phyloP scores from a whole-genome alignment of 2,329 filamentous ascomycete genomes.

The Pseudogymnoascus sp. region DNA sequence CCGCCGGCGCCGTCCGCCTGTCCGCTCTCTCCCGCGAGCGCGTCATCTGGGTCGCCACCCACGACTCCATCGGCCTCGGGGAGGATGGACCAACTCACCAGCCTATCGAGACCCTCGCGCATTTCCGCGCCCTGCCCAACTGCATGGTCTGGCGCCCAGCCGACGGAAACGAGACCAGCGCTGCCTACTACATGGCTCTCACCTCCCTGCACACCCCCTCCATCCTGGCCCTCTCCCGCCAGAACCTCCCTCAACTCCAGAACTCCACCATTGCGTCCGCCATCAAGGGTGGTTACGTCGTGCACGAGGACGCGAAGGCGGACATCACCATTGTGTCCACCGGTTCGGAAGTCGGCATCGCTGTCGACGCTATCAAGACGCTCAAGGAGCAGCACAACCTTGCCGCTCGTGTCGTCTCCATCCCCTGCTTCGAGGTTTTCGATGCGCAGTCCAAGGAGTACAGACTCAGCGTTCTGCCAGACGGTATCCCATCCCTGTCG shows the following conservation, averaged over 20 bases:
- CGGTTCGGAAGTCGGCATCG: constrained; percentile 91
- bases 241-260: constrained; percentile 97
- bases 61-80: constrained; percentile 98
- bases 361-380: constrained; percentile 84
- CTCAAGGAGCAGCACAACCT: constrained; percentile 83
- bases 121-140: constrained; percentile 98
- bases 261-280: constrained; percentile 82
- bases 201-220: constrained; percentile 84
- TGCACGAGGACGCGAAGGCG: constrained; percentile 75
- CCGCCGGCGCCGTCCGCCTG: constrained; percentile 87
- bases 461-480: constrained; percentile 82
- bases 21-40: constrained; percentile 87
- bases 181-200: constrained; percentile 92
- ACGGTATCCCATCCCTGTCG: constrained; percentile 85
- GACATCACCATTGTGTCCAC: constrained; percentile 86
- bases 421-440: constrained; percentile 96
- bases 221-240: constrained; percentile 89
- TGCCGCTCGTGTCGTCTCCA: constrained; percentile 83
- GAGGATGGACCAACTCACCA: constrained; percentile 98
- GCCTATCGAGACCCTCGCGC: constrained; percentile 94
- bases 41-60: constrained; percentile 90
- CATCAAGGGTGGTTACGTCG: constrained; percentile 91
- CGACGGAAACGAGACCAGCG: constrained; percentile 96
- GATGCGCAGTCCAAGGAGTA: constrained; percentile 92
- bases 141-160: constrained; percentile 99